phyloP scores from a whole-genome alignment of 495 filamentous ascomycete species.

The Delitschia confertaspora region DNA sequence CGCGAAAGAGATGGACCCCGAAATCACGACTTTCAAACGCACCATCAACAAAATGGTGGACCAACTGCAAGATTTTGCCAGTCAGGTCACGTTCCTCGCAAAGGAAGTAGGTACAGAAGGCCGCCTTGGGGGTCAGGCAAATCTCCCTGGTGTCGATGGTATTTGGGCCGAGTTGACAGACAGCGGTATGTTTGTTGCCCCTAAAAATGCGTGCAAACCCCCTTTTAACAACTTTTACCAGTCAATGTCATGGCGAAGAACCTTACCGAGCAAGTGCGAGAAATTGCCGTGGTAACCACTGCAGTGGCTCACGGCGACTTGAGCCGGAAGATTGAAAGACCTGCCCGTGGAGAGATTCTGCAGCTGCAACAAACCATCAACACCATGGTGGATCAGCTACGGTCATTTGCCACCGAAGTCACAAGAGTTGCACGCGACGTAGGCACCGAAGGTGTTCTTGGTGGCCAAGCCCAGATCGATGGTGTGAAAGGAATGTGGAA shows the following conservation, averaged over 20 bases:
- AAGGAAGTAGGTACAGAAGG: slow-evolving; percentile 97
- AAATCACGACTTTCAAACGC: slow-evolving; percentile 98
- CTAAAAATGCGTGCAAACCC: background rate
- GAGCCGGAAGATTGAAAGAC: slow-evolving; percentile 90
- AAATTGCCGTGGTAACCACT: slow-evolving; percentile 93
- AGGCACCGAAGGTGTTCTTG: slow-evolving; percentile 92
- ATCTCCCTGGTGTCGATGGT: slow-evolving; percentile 88
- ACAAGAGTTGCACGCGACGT: slow-evolving; percentile 94
- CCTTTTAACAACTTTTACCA: slow-evolving; percentile 37
- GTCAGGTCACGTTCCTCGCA: slow-evolving; percentile 91
- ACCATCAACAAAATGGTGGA: slow-evolving; percentile 99
- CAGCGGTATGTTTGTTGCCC: slow-evolving; percentile 53
- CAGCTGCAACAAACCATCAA: slow-evolving; percentile 97
- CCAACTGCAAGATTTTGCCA: slow-evolving; percentile 93
- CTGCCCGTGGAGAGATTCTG: slow-evolving; percentile 89
- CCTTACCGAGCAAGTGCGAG: slow-evolving; percentile 78
- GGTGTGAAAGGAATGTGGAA: slow-evolving; percentile 86
- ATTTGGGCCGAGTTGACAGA: slow-evolving; percentile 98
- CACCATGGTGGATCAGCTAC: slow-evolving; percentile 96
- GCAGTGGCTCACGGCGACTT: slow-evolving; percentile 95
- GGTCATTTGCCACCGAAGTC: slow-evolving; percentile 95
- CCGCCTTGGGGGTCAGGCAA: slow-evolving; percentile 90
- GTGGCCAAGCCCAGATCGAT: slow-evolving; percentile 92
- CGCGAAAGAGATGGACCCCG: slow-evolving; percentile 93
- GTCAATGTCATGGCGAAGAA: slow-evolving; percentile 97